Conservation (phyloP, 306 rosid species). For the Potentilla sterilis region DNA sequence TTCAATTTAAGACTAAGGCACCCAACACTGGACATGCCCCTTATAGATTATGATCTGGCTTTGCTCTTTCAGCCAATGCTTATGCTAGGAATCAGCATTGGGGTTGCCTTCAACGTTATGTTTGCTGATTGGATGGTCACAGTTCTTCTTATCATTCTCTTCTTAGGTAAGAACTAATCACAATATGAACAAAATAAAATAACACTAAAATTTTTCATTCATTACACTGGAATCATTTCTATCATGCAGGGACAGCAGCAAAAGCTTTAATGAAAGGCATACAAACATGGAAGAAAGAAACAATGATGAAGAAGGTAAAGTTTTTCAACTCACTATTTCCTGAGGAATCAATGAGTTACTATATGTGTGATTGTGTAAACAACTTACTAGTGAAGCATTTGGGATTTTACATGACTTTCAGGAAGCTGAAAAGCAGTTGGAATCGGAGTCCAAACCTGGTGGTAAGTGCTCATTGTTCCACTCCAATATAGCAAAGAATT, state of each 20-base stretch:
- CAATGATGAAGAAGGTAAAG: conserved; percentile 49
- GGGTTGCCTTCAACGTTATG: conserved; percentile 74
- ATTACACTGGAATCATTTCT: background rate
- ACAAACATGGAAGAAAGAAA: conserved; percentile 76
- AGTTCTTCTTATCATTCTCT: conserved; percentile 64
- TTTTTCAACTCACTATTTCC: background rate
- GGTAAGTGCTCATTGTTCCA: conserved; percentile 37
- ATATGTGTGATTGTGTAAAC: background rate
- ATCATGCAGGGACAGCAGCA: conserved; percentile 57
- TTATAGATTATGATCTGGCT: conserved; percentile 70
- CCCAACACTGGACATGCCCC: conserved; percentile 69
- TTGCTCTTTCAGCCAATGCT: conserved; percentile 71
- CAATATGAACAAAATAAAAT: background rate
- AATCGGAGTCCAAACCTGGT: conserved; percentile 45
- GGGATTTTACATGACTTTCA: conserved; percentile 39
- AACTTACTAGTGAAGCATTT: conserved; percentile 12
- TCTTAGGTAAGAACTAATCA: conserved; percentile 44
- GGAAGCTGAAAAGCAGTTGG: conserved; percentile 60
- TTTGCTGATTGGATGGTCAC: conserved; percentile 91
- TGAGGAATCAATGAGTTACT: conserved; percentile 11
- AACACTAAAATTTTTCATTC: background rate
- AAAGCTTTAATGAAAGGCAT: conserved; percentile 68
- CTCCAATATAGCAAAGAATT: conserved; percentile 1
- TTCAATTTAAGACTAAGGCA: conserved; percentile 68
- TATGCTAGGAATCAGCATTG: conserved; percentile 85